Base-by-base conservation (phyloP, 305 asterid species). In the Salvia sclarea region DNA sequence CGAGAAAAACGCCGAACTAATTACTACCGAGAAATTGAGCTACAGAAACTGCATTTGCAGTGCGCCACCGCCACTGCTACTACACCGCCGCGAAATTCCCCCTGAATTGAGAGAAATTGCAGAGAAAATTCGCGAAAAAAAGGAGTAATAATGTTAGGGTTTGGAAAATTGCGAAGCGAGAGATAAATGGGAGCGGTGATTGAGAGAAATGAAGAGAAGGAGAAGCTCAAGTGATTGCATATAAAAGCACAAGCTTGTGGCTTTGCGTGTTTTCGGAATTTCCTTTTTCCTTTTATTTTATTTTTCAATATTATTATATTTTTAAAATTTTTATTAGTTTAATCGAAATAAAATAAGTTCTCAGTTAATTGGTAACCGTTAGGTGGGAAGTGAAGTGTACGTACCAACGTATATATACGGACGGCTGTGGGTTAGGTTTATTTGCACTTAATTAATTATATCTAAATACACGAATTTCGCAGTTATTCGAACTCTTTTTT, bases 241-340 rank as follows among this genome's bases (percentile, higher is more conserved):
- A 52, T 0, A 60, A 18, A 2, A 45, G 60, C 14, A 18, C 9
- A 11, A 54, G 55, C 38, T 45, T 66, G 70, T 71, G 74, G 77
- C 21, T 66, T 71, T 71, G 83, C 77, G 77, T 71, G 74, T 70
- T 74, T 66, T 55, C 48, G 66, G 69, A 66, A 38, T 40, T 61
- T 30, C 13, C 43, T 61, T 55, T 49, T 8, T 35, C 33, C 62
- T 59, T 24, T 22, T n/a, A 10, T 68, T 31, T 0, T 18, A 55
- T 53, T 33, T 30, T 55, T 40, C 17, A n/a, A n/a, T n/a, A n/a
- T n/a, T n/a, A 38, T 33, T 33, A 5, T 62, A 3, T 5, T 13
- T 17, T 44, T 44, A 2, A 10, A 1, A 5, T 13, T 17, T 17
- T 22, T 33, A 6, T 33, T 6, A 4, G 35, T 30, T 31, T 5